phyloP scores from a whole-genome alignment of 352 stramenopile genomes.

The Phytophthora crassamura region DNA sequence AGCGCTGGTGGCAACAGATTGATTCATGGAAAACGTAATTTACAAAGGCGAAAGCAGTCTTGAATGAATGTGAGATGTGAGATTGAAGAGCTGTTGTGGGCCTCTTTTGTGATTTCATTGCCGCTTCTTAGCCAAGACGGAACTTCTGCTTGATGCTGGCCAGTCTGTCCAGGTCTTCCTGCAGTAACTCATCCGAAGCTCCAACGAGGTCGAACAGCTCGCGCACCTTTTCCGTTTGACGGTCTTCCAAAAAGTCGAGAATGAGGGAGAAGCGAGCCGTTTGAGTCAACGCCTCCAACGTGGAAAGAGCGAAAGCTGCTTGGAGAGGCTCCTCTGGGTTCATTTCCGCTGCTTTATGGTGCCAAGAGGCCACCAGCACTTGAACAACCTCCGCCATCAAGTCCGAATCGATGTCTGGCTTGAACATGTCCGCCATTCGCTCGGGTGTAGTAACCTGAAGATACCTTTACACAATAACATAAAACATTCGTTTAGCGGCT shows the following conservation, averaged over 20 bases:
- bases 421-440: conserved; percentile 63
- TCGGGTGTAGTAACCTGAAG: conserved; percentile 59
- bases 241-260: conserved; percentile 76
- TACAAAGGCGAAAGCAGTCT: conserved; percentile 32
- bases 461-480: conserved; percentile 45
- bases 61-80: conserved; percentile 9
- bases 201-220: conserved; percentile 36
- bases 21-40: conserved; percentile 35
- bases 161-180: conserved; percentile 22
- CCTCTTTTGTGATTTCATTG: background rate
- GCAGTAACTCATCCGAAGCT: background rate
- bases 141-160: conserved; percentile 30
- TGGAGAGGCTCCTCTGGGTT: conserved; percentile 17
- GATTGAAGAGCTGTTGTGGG: background rate
- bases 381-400: conserved; percentile 72
- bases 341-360: conserved; percentile 2
- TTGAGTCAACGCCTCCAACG: conserved; percentile 48
- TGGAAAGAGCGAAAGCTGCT: conserved; percentile 44
- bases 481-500: no score
- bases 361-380: conserved; percentile 48
- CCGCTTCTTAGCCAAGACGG: conserved; percentile 2
- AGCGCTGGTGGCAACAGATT: conserved; percentile 1
- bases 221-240: conserved; percentile 58
- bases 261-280: conserved; percentile 67
- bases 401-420: conserved; percentile 74